phyloP scores from a whole-genome alignment of 805 yeast species.

The Kockiozyma suomiensis region DNA sequence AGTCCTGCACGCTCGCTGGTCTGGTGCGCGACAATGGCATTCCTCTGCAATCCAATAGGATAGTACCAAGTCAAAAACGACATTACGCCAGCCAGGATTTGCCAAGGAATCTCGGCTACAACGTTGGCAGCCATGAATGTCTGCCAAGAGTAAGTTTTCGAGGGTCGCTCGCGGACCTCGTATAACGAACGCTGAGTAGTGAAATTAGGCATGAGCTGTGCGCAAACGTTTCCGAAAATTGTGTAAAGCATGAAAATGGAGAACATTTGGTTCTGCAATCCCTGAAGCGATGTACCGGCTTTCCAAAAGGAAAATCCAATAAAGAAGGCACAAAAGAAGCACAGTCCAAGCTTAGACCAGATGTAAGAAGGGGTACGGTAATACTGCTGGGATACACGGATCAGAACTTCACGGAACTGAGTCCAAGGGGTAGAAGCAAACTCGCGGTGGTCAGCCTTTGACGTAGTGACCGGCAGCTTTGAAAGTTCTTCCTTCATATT shows the following conservation, averaged over 20 bases:
- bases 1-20: constrained; percentile 54
- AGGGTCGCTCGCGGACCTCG: constrained; percentile 73
- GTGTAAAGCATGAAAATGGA: constrained; percentile 69
- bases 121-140: constrained; percentile 65
- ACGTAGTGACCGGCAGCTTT: constrained; percentile 9
- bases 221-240: constrained; percentile 57
- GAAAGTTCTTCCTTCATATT: constrained; percentile 62
- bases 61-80: constrained; percentile 60
- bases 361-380: constrained; percentile 65
- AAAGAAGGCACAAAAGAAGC: constrained; percentile 56
- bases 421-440: constrained; percentile 50
- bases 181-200: constrained; percentile 64
- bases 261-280: constrained; percentile 82
- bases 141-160: constrained; percentile 69
- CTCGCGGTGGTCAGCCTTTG: constrained; percentile 45
- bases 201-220: constrained; percentile 66
- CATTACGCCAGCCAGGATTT: constrained; percentile 59
- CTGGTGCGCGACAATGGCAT: constrained; percentile 55
- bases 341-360: constrained; percentile 58
- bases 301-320: constrained; percentile 72
- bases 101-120: constrained; percentile 68
- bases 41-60: constrained; percentile 53
- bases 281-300: constrained; percentile 61
- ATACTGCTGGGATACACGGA: constrained; percentile 59
- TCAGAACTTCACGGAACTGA: constrained; percentile 51